phyloP scores from a whole-genome alignment of 164 flowering plant genomes.

The Chloranthus sessilifolius region DNA sequence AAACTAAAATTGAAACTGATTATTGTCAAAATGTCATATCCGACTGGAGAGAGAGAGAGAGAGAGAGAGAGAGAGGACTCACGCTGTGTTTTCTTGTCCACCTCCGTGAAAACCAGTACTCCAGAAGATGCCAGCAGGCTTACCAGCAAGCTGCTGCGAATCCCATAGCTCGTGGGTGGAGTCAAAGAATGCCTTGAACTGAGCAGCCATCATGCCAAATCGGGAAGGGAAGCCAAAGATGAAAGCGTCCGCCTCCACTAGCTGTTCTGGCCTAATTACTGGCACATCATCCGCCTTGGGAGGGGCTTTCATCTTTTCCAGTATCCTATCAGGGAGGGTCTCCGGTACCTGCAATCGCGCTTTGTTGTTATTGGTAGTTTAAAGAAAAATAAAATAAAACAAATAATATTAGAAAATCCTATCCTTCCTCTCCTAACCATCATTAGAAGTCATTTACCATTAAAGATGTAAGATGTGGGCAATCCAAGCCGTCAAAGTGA shows the following conservation, averaged over 20 bases:
- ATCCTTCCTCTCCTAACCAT: too few relatives aligned
- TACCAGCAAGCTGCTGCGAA: constrained; percentile 80
- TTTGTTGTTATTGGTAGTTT: too few relatives aligned
- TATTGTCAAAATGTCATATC: too few relatives aligned
- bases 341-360: constrained; percentile 91
- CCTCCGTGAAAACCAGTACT: constrained; percentile 96
- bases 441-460: too few relatives aligned
- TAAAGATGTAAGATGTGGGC: too few relatives aligned
- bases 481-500: too few relatives aligned
- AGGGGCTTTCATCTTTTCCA: constrained; percentile 82
- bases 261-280: constrained; percentile 63
- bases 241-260: constrained; percentile 79
- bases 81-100: constrained; percentile 88
- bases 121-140: constrained; percentile 93
- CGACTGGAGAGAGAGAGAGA: neutral
- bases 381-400: too few relatives aligned
- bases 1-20: too few relatives aligned
- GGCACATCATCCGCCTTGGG: constrained; percentile 50
- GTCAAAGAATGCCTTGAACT: constrained; percentile 72
- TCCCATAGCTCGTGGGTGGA: constrained; percentile 56
- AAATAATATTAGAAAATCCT: too few relatives aligned
- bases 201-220: constrained; percentile 86
- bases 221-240: constrained; percentile 88
- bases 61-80: constrained; percentile 18
- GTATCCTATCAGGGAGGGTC: constrained; percentile 48